These are phyloP conservation scores for Ceratonia siliqua DNA, from an alignment of 306 rosid species.

Conservation along the genomic window DNA sequence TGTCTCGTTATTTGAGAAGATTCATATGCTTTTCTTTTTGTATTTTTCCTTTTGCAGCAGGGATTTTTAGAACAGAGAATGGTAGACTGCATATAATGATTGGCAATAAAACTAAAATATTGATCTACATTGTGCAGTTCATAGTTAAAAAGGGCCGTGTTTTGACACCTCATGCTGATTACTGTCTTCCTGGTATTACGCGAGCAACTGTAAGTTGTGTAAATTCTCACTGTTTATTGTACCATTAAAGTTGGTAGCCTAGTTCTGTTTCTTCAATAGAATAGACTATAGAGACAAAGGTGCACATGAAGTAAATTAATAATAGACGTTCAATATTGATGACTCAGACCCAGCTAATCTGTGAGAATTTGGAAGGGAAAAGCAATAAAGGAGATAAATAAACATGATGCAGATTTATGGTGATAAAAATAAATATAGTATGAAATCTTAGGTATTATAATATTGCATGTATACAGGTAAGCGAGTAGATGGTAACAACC, in stretches of 20 bases:
- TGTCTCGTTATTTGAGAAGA: conserved; percentile 2
- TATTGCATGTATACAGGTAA: background rate
- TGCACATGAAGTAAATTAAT: background rate
- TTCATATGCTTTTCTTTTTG: background rate
- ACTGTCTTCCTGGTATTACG: conserved; percentile 88
- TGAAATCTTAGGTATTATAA: background rate
- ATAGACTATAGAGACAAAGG: background rate
- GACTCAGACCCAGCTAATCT: background rate
- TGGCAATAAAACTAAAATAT: background rate
- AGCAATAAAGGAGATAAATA: background rate
- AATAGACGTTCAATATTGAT: background rate
- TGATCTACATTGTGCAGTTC: conserved; percentile 53
- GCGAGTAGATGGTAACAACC: background rate
- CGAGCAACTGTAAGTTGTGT: conserved; percentile 68
- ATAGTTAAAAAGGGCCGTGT: conserved; percentile 73
- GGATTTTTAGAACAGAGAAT: background rate
- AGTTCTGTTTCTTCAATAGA: background rate
- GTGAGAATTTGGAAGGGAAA: background rate
- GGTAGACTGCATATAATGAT: conserved; percentile 10
- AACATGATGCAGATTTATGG: background rate
- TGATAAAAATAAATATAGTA: background rate
- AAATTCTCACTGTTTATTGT: conserved; percentile 1
- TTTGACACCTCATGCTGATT: conserved; percentile 84
- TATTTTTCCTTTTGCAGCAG: background rate
- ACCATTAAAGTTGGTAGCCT: background rate